phyloP scores from a whole-genome alignment of 1,139 yeast genomes.

The Suhomyces terraborum region DNA sequence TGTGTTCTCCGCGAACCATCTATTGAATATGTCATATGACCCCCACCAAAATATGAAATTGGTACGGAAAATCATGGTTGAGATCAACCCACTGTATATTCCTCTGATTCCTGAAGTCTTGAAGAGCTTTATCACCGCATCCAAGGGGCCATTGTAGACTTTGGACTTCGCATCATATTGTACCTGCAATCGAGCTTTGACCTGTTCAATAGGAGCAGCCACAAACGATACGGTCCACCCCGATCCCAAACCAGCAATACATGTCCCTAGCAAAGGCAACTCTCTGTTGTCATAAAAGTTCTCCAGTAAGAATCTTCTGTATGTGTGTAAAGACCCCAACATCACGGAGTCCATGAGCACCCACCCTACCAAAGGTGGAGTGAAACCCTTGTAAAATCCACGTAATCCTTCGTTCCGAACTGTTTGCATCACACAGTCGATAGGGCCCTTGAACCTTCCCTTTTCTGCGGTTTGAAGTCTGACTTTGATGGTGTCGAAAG shows the following conservation, averaged over 20 bases:
- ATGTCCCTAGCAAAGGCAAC: conserved; percentile 73
- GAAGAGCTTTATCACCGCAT: conserved; percentile 60
- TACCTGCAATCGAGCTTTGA: conserved; percentile 85
- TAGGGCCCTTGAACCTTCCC: conserved; percentile 76
- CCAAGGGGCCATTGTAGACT: conserved; percentile 75
- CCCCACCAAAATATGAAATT: conserved; percentile 96
- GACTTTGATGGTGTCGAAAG: conserved; percentile 89
- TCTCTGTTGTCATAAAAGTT: conserved; percentile 57
- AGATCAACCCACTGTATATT: conserved; percentile 75
- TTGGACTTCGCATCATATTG: conserved; percentile 81
- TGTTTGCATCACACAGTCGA: conserved; percentile 78
- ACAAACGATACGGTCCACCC: conserved; percentile 92
- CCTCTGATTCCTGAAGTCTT: conserved; percentile 66
- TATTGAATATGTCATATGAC: conserved; percentile 76
- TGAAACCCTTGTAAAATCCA: conserved; percentile 85
- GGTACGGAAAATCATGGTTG: conserved; percentile 86
- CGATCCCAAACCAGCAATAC: conserved; percentile 76
- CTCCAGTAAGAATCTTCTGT: conserved; percentile 67
- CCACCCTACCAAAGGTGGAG: conserved; percentile 94
- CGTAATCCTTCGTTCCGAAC: conserved; percentile 68
- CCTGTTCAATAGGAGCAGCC: conserved; percentile 91
- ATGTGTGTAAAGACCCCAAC: conserved; percentile 83
- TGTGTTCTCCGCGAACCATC: conserved; percentile 66
- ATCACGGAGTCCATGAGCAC: conserved; percentile 87
- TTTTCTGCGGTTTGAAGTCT: conserved; percentile 77